Evolutionary conservation across 768 basidiomycete genomes (phyloP), one percentile per base, ranked within the genome.

Genomic region (Pleurotus sapidus): DNA sequence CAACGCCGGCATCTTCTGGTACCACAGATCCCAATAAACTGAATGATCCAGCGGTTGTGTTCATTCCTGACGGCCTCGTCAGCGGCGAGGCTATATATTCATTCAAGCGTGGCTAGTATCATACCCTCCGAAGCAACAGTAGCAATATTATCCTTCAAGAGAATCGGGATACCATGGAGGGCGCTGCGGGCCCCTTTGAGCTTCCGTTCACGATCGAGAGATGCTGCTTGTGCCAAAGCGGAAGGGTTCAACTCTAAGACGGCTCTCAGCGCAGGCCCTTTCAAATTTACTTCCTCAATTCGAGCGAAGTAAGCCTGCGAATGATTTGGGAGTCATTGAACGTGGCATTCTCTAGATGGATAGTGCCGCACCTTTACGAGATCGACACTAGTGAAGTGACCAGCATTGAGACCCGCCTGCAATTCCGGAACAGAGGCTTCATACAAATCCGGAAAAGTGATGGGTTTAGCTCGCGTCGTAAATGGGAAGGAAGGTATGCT

Each of bases 261-360:
- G 0, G 86, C 86, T 11, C 77, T 80, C 7, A 89, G 68, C 42
- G 69, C 69, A 12, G 84, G 81, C 1, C 86, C 85, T 56, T 82
- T 72, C 12, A 80, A 61, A 61, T 88, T 88, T 12, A 89, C 87
- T 64, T 88, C 82, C 3, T 86, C 82, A 24, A 87, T 87, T 2
- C 87, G 77, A 12, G 81, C 79, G 59, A 88, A 74, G 65, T 88
- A 88, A 2, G 84, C 84, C 86, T 88, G 12, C 24, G 8, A 3
- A 34, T 2, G 9, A 11, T 11, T 11, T 3, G 30, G 9, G 1
- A 20, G n/a, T 20, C 20, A 34, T 9, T 34, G 9, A 9, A 11
- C 2, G 8, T 20, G 20, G 3, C 1, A 34, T 11, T 34, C 30
- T 34, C 3, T 11, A 27, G 8, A 20, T 11, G 27, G 30, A 15